Percentiles rank a stretch among this genome's conserved stretches.
These are phyloP conservation scores for Penicillium psychrosexuale DNA, from an alignment of 2,329 filamentous ascomycete genomes.

Conservation along the genomic window DNA sequence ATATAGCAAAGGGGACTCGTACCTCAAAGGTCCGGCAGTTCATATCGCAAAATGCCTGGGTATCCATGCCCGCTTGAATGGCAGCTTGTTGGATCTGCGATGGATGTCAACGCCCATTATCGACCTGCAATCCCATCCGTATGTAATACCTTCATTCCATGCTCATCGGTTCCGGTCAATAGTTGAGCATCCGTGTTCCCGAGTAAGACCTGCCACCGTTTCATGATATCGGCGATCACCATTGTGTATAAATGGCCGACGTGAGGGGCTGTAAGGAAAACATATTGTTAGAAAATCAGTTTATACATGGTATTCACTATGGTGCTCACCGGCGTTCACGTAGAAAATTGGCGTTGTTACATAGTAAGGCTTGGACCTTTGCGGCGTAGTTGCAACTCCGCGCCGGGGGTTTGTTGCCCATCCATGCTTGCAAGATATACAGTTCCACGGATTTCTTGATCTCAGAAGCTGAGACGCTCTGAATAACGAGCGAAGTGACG, in stretches of 20 bases:
- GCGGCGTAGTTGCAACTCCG: constrained; percentile 30
- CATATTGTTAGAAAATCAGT: neutral
- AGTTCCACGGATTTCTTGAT: constrained; percentile 29
- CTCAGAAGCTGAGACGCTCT: constrained; percentile 30
- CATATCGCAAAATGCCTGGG: constrained; percentile 83
- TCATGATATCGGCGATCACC: constrained; percentile 84
- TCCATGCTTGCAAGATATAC: constrained; percentile 27
- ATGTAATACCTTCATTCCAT: constrained; percentile 74
- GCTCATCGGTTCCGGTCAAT: constrained; percentile 92
- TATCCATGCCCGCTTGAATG: constrained; percentile 63
- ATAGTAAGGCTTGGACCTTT: constrained; percentile 74
- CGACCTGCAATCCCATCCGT: neutral
- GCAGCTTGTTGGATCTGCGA: constrained; percentile 77
- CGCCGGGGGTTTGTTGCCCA: constrained; percentile 21
- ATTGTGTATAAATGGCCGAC: constrained; percentile 93
- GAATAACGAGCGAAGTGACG: constrained; percentile 30
- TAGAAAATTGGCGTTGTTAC: constrained; percentile 98
- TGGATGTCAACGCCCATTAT: constrained; percentile 15
- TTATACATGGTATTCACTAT: neutral
- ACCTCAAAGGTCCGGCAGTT: constrained; percentile 76
- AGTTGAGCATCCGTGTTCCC: constrained; percentile 66
- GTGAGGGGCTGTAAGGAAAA: constrained; percentile 69
- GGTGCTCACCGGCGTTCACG: constrained; percentile 77
- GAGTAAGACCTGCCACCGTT: constrained; percentile 81
- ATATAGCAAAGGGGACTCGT: neutral